phyloP scores from a whole-genome alignment of 2,329 filamentous ascomycete species.

The Cercospora berteroae region DNA sequence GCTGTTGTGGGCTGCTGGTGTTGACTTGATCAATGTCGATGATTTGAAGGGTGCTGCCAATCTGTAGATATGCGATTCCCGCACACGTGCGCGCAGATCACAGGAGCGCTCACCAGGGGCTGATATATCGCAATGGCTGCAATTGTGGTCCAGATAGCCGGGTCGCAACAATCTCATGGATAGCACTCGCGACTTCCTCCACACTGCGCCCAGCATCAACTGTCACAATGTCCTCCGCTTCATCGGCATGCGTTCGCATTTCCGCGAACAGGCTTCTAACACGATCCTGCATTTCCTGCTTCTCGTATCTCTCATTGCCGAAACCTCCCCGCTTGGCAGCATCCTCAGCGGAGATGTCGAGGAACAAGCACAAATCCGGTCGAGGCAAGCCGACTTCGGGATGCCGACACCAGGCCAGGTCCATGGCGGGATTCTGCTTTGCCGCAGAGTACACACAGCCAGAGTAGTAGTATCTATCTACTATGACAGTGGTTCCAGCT shows the following conservation, averaged over 20 bases:
- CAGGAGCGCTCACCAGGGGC: constrained; percentile 25
- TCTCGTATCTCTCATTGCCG: constrained; percentile 87
- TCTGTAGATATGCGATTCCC: constrained; percentile 36
- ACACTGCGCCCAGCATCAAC: constrained; percentile 56
- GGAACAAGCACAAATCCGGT: constrained; percentile 83
- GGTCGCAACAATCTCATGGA: constrained; percentile 29
- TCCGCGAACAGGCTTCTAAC: constrained; percentile 71
- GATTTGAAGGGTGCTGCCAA: constrained; percentile 55
- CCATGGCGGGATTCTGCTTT: constrained; percentile 69
- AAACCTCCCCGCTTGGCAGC: constrained; percentile 79
- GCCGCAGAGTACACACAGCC: constrained; percentile 91
- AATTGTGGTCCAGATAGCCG: constrained; percentile 4
- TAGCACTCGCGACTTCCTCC: constrained; percentile 50
- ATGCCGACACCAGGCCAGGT: constrained; percentile 74
- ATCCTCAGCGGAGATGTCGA: constrained; percentile 73
- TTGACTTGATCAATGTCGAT: constrained; percentile 64
- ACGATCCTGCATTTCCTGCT: constrained; percentile 72
- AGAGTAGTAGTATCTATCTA: constrained; percentile 93
- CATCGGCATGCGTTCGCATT: constrained; percentile 45
- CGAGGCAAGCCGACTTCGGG: constrained; percentile 84
- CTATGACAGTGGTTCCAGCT: constrained; percentile 71
- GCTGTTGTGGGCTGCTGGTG: constrained; percentile 56
- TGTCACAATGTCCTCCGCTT: constrained; percentile 52
- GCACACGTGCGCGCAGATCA: too few species aligned
- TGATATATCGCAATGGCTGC: constrained; percentile 17